Percentiles rank a stretch among this genome's conserved stretches.
phyloP scores from a whole-genome alignment of 2,329 filamentous ascomycete genomes.

The Neofusicoccum sp. region DNA sequence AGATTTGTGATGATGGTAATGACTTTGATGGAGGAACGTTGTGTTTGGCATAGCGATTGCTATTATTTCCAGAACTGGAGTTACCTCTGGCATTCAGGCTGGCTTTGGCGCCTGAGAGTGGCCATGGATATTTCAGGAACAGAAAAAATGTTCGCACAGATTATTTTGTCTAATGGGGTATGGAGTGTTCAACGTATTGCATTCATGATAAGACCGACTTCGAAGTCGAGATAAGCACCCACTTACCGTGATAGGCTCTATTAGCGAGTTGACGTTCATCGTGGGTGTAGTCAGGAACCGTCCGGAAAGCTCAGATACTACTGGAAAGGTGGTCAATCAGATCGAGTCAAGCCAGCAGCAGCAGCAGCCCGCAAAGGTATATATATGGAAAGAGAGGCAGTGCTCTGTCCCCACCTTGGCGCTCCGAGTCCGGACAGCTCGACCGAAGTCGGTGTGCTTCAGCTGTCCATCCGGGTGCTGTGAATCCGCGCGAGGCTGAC shows the following conservation, averaged over 20 bases:
- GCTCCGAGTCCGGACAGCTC: conserved; percentile 8
- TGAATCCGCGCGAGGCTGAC: neutral
- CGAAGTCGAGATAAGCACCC: conserved; percentile 2
- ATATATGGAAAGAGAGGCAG: neutral
- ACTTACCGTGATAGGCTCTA: neutral
- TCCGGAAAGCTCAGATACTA: neutral
- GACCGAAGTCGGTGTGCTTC: conserved; percentile 1
- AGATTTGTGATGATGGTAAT: no score
- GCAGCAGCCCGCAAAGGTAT: neutral
- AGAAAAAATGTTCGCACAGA: no score
- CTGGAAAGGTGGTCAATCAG: neutral
- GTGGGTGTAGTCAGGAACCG: neutral
- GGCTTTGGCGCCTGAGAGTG: no score
- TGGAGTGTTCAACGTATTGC: neutral
- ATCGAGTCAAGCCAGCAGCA: no score
- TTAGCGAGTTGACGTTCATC: neutral
- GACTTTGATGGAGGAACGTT: no score
- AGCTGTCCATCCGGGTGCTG: neutral
- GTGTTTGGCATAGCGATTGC: no score
- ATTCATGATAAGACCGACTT: neutral
- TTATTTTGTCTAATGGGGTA: neutral
- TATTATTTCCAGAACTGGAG: no score
- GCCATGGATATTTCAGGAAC: no score
- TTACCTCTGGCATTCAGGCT: no score
- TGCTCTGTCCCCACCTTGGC: neutral